These are phyloP conservation scores for Trichoderma asperellum DNA, from an alignment of 2,329 filamentous ascomycete species.

Conservation along the genomic window DNA sequence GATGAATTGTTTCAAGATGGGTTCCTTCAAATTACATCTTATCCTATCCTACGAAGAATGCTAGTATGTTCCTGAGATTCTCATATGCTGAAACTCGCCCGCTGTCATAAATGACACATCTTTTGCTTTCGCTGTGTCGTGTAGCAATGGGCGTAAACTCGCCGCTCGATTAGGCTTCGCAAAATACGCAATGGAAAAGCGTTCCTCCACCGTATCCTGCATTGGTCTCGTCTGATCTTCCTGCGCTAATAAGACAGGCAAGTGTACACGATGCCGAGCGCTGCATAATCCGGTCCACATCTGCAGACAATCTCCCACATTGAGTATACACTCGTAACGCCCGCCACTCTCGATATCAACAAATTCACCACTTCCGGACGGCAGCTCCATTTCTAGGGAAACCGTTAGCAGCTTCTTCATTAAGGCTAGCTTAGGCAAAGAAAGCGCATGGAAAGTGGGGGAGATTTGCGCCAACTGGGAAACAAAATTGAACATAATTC, in stretches of 20 bases:
- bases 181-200: constrained; percentile 23
- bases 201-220: constrained; percentile 13
- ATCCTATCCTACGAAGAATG: not conserved
- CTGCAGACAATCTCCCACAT: constrained; percentile 22
- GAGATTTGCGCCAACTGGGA: not conserved
- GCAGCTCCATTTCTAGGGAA: constrained; percentile 16
- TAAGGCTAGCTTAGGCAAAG: not conserved
- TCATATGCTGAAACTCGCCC: constrained; percentile 24
- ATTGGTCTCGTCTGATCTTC: not conserved
- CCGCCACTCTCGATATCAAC: constrained; percentile 20
- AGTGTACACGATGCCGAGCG: constrained; percentile 23
- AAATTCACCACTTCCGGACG: constrained; percentile 18
- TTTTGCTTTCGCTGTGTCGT: not conserved
- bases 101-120: constrained; percentile 18
- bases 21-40: not conserved
- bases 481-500: not conserved
- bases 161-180: constrained; percentile 18
- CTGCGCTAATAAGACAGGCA: not conserved
- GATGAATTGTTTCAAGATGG: too few species aligned
- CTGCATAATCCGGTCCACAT: constrained; percentile 20
- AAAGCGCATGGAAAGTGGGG: not conserved
- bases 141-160: constrained; percentile 9
- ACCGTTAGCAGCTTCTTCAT: not conserved
- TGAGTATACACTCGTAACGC: constrained; percentile 22
- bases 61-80: constrained; percentile 20